Evolutionary conservation across 257 asterid genomes (phyloP).

Genomic region (Forsythia viridissima): DNA sequence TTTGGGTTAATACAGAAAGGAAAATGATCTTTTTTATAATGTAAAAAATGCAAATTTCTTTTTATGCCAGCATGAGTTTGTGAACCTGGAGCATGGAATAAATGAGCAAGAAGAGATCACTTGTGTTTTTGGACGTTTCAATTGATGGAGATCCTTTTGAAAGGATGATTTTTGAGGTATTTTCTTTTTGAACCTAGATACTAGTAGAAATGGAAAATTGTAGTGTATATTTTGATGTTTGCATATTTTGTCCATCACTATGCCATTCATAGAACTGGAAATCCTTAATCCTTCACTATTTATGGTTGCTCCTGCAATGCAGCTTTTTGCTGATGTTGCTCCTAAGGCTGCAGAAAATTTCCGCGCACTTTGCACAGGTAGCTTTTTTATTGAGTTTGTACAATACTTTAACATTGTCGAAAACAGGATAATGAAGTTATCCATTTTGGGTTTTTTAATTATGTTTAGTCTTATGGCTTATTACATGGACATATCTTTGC

Average conservation of each 20-base stretch:
- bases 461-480: too few relatives aligned
- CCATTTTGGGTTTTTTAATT: not conserved
- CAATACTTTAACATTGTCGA: not conserved
- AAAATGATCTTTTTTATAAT: too few relatives aligned
- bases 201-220: too few relatives aligned
- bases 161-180: slow-evolving; percentile 92
- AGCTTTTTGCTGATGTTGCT: slow-evolving; percentile 83
- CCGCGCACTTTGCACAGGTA: slow-evolving; percentile 94
- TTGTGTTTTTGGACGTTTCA: slow-evolving; percentile 87
- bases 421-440: not conserved
- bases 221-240: not conserved
- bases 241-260: not conserved
- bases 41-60: too few relatives aligned
- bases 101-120: slow-evolving; percentile 56
- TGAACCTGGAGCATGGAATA: slow-evolving; percentile 42
- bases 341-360: slow-evolving; percentile 90
- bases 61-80: slow-evolving; percentile 39
- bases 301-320: slow-evolving; percentile 33
- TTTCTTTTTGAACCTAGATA: not conserved
- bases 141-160: slow-evolving; percentile 92
- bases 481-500: too few relatives aligned
- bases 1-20: too few relatives aligned
- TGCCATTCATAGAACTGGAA: too few relatives aligned
- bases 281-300: not conserved
- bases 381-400: not conserved